Evolutionary conservation across 257 asterid genomes (phyloP), one percentile per base, ranked within the genome.

Genomic region (Solanum acaule): DNA sequence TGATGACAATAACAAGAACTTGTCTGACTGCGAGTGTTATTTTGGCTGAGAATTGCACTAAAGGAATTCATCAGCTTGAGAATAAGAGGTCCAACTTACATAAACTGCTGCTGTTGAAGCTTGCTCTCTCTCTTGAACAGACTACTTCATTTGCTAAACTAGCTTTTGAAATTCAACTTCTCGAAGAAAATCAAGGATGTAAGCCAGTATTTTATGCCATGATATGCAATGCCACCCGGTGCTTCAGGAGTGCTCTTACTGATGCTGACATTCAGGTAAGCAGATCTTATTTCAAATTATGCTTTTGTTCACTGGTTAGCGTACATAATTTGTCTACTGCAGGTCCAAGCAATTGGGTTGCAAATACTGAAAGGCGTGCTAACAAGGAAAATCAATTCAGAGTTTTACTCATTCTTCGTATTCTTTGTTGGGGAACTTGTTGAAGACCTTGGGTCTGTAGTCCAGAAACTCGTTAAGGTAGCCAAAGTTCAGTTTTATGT

Each of bases 351-450:
- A 83, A 92, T 95, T 72, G 97, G 95, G 86, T 93, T 97, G 95
- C 99, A 97, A 92, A 95, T 93, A 86, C 88, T 96, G 88, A 97
- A 94, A 91, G 93, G 88, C 81, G 89, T 93, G 91, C 92, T 94
- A 89, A 96, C 95, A 81, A 97, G 92, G 90, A 94, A 95, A 86
- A 89, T 88, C 85, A 91, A 92, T 86, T 87, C 92, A 68, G 93
- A 86, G 82, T 88, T 31, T 33, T 91, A 88, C 90, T 89, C 93
- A 59, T 94, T 96, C 90, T 90, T 91, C 61, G 85, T 93, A 14
- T 95, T 97, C 90, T 96, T 91, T 93, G 94, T 94, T 85, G 98
- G 98, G 90, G 99, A 96, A 95, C 93, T 96, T 87, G 87, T 94
- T 81, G 95, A 92, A 85, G 95, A 92, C 87, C 86, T 97, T 86